Percentiles rank a stretch among this genome's conserved stretches.
phyloP scores from a whole-genome alignment of 352 stramenopile genomes.

The Phytophthora melonis region DNA sequence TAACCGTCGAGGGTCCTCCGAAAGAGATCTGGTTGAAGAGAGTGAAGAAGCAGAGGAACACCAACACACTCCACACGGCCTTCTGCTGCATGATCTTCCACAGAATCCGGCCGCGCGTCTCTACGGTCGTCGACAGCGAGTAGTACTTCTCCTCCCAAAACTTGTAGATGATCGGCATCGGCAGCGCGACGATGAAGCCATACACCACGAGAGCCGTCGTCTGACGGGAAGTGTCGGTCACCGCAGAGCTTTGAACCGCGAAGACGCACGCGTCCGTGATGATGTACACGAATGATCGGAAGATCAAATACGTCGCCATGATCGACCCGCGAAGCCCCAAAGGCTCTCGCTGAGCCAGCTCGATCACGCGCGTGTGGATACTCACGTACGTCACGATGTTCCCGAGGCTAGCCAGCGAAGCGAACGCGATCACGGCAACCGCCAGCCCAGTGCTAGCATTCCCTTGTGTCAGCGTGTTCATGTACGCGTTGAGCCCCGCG shows the following conservation, averaged over 20 bases:
- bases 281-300: conserved; percentile 35
- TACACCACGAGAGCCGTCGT: conserved; percentile 39
- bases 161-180: conserved; percentile 46
- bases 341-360: conserved; percentile 56
- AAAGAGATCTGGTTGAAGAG: conserved; percentile 53
- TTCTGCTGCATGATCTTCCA: conserved; percentile 70
- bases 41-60: conserved; percentile 55
- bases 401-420: conserved; percentile 33
- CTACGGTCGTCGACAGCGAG: conserved; percentile 51
- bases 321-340: conserved; percentile 46
- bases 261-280: conserved; percentile 32
- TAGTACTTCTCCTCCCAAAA: conserved; percentile 60
- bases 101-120: conserved; percentile 47
- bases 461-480: conserved; percentile 18
- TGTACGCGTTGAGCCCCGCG: conserved; percentile 36
- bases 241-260: conserved; percentile 9
- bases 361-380: conserved; percentile 52
- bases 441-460: conserved; percentile 20
- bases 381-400: conserved; percentile 46
- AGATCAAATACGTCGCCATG: conserved; percentile 51
- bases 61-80: conserved; percentile 54
- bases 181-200: conserved; percentile 37
- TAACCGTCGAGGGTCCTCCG: conserved; percentile 28
- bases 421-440: conserved; percentile 35
- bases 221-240: conserved; percentile 11